Evolutionary conservation across 495 filamentous ascomycete genomes (phyloP).

Genomic region (Tuber microsphaerosporum): DNA sequence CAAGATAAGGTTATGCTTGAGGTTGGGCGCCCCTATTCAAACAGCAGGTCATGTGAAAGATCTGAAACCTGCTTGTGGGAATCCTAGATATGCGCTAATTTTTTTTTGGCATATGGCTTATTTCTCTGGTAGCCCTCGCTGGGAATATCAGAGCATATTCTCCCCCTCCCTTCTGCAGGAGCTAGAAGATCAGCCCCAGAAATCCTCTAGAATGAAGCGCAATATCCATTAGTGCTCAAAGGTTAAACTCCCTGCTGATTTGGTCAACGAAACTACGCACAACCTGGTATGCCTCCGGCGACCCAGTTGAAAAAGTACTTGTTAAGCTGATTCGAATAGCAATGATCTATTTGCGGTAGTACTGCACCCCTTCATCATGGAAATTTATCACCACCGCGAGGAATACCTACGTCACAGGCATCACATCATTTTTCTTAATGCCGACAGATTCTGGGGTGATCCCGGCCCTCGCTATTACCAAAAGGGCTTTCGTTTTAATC

Average conservation of each 20-base stretch:
- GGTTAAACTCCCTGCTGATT: not conserved
- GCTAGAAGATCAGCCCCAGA: not conserved
- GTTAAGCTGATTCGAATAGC: not conserved
- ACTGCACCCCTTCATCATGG: not conserved
- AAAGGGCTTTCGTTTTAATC: too few species aligned
- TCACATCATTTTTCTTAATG: not conserved
- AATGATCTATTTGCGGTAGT: not conserved
- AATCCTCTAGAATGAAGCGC: not conserved
- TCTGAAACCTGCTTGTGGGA: not conserved
- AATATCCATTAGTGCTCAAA: not conserved
- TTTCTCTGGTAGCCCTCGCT: not conserved
- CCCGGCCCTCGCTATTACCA: too few species aligned
- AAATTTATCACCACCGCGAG: not conserved
- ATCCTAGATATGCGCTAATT: not conserved
- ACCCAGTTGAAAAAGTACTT: not conserved
- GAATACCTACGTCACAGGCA: not conserved
- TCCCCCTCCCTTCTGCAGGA: not conserved
- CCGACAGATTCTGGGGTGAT: not conserved
- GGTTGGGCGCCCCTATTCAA: not conserved
- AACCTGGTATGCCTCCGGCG: not conserved
- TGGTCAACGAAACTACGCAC: not conserved
- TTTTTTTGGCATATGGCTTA: accelerated
- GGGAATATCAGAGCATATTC: not conserved
- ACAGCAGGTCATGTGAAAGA: not conserved
- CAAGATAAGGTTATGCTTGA: not conserved